phyloP scores from a whole-genome alignment of 2,329 filamentous ascomycete genomes.

The Ophiocordyceps camponoti-leonardi region DNA sequence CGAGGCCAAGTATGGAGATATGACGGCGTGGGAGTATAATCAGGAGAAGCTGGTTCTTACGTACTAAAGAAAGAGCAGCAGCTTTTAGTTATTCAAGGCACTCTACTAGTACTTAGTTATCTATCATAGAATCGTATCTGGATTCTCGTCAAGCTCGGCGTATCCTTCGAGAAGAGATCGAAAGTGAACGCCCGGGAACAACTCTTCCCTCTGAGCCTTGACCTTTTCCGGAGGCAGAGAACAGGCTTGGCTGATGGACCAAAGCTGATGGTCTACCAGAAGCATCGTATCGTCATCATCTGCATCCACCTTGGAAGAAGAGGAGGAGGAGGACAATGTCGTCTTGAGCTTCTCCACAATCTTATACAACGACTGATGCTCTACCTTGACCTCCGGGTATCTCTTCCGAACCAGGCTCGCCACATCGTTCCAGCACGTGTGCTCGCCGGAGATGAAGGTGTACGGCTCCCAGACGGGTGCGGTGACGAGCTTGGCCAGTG shows the following conservation, averaged over 20 bases:
- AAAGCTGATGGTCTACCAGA: slow-evolving; percentile 3
- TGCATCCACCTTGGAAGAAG: too few relatives aligned
- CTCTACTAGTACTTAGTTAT: too few relatives aligned
- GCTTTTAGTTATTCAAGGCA: too few relatives aligned
- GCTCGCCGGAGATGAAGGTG: slow-evolving; percentile 4
- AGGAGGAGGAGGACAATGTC: too few relatives aligned
- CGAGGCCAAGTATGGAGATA: neutral
- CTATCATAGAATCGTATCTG: slow-evolving; percentile 1
- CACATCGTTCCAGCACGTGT: slow-evolving; percentile 1
- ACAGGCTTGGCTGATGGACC: slow-evolving; percentile 2
- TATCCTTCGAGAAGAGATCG: too few relatives aligned
- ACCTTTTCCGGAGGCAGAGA: slow-evolving; percentile 2
- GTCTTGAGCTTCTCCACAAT: slow-evolving; percentile 1
- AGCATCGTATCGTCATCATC: neutral
- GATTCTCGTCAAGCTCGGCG: too few relatives aligned
- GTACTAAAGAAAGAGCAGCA: too few relatives aligned
- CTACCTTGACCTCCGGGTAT: neutral
- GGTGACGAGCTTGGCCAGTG: slow-evolving; percentile 2
- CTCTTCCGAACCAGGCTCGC: neutral
- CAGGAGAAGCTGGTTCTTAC: neutral
- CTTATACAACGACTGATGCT: slow-evolving; percentile 1
- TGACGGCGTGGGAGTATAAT: neutral
- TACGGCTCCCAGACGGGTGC: slow-evolving; percentile 2
- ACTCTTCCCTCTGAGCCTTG: slow-evolving; percentile 1
- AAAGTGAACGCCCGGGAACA: too few relatives aligned